Evolutionary conservation across 2,329 filamentous ascomycete species (phyloP).

Genomic region (Calonectria honghensis): DNA sequence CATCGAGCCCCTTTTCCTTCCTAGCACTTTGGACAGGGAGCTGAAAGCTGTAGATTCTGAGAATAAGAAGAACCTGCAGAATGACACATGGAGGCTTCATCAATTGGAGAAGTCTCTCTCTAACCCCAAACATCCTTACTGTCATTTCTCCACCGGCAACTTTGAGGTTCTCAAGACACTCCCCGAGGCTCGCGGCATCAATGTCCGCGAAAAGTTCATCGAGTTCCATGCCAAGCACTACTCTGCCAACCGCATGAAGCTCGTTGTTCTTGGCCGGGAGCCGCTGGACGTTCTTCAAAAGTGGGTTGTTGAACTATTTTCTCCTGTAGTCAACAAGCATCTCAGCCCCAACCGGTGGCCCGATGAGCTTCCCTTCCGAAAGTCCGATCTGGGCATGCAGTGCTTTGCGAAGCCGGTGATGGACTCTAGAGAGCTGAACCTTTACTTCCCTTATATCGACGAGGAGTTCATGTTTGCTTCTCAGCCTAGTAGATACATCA

Average conservation of each 20-base stretch:
- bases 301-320: slow-evolving; percentile 91
- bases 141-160: slow-evolving; percentile 94
- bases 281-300: slow-evolving; percentile 86
- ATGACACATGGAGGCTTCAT: slow-evolving; percentile 89
- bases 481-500: slow-evolving; percentile 89
- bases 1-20: slow-evolving; percentile 89
- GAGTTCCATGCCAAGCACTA: slow-evolving; percentile 93
- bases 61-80: slow-evolving; percentile 98
- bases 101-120: slow-evolving; percentile 93
- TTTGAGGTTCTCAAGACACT: slow-evolving; percentile 89
- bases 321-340: slow-evolving; percentile 87
- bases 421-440: slow-evolving; percentile 86
- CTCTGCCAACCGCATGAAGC: slow-evolving; percentile 94
- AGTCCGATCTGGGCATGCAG: slow-evolving; percentile 76
- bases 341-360: slow-evolving; percentile 77
- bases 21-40: slow-evolving; percentile 90
- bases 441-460: slow-evolving; percentile 90
- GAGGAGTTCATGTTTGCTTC: slow-evolving; percentile 87
- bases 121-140: slow-evolving; percentile 90
- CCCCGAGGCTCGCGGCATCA: slow-evolving; percentile 85
- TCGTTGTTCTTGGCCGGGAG: slow-evolving; percentile 90
- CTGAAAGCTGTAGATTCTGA: slow-evolving; percentile 93
- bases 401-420: slow-evolving; percentile 94
- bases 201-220: slow-evolving; percentile 93
- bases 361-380: slow-evolving; percentile 69